Base-by-base conservation (phyloP, 1,284 basidiomycete genomes). In the Xanthoconium separans region DNA sequence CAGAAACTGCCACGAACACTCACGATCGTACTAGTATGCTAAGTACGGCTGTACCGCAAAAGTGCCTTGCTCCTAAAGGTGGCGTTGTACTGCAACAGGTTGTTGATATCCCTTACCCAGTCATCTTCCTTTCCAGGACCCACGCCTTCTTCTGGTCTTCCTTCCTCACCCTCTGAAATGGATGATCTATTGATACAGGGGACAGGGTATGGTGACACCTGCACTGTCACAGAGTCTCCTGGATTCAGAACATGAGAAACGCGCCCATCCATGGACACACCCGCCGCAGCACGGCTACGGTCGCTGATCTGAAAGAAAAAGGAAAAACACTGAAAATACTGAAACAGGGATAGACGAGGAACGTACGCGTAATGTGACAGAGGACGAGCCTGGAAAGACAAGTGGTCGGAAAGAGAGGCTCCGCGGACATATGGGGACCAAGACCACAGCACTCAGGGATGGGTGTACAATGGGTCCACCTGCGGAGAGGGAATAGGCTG, bases 391-490 rank as follows among this genome's bases (percentile, higher is more conserved):
- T 1, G 95, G 95, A 55, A 98, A 89, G 9, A 98, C 85, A 3
- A 98, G 83, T 1, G 95, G 93, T 11, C 95, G 80, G 73, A 98
- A 98, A 47, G 91, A 94, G 34, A 98, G 76, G 62, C 92, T 95
- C 44, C 96, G 82, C 27, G 96, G 95, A 64, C 93, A 95, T 61
- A 98, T 97, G 7, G 95, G 95, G 0, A 96, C 98, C 27, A 98
- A 76, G 11, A 98, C 87, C 48, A 98, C 79, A 1, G 93, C 91
- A 60, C 91, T 91, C 20, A 96, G 79, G 3, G 91, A 93, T 0
- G 96, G 96, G 64, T 98, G 95, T 0, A 97, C 93, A 61, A 98
- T 98, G 1, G 96, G 95, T 8, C 95, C 95, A 24, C 95, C 95
- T 0, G 95, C 93, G 2, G 94, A 96, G 34, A 98, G 81, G 1